Evolutionary conservation across 2,329 filamentous ascomycete species (phyloP).

Genomic region (Aureobasidium musti): DNA sequence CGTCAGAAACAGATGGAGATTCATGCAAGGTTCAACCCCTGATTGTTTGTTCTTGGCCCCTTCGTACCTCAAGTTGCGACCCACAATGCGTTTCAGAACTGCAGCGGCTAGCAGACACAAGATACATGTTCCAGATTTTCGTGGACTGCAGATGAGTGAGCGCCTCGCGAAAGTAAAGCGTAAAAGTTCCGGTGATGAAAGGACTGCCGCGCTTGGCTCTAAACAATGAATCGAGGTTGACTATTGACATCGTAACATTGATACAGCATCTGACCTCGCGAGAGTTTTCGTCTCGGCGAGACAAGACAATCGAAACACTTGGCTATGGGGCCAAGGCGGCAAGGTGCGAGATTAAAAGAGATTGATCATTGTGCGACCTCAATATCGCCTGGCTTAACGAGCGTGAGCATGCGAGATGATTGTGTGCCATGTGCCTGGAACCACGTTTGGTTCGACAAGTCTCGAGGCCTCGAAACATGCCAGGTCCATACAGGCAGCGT

Average conservation of each 20-base stretch:
- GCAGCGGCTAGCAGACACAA: slow-evolving; percentile 13
- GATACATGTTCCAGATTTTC: not conserved
- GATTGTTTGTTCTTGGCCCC: slow-evolving; percentile 1
- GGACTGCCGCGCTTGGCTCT: slow-evolving; percentile 6
- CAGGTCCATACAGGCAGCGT: not conserved
- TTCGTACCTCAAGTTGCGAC: slow-evolving; percentile 11
- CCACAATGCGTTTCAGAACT: slow-evolving; percentile 14
- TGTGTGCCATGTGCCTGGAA: not conserved
- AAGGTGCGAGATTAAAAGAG: not conserved
- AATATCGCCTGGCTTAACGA: not conserved
- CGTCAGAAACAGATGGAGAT: not conserved
- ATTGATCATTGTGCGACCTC: not conserved
- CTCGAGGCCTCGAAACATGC: not conserved
- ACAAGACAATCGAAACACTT: slow-evolving; percentile 24
- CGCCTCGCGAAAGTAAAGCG: not conserved
- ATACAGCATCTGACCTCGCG: not conserved
- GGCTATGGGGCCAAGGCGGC: slow-evolving; percentile 12
- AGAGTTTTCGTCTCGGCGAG: not conserved
- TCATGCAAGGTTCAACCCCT: slow-evolving; percentile 14
- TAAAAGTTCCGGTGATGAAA: not conserved
- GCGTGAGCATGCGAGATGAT: not conserved
- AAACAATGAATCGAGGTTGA: not conserved
- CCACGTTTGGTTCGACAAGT: not conserved
- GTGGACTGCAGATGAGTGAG: not conserved
- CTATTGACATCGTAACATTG: not conserved